Evolutionary conservation across 2,329 filamentous ascomycete genomes (phyloP).

Genomic region (Trichophyton schoenleinii): DNA sequence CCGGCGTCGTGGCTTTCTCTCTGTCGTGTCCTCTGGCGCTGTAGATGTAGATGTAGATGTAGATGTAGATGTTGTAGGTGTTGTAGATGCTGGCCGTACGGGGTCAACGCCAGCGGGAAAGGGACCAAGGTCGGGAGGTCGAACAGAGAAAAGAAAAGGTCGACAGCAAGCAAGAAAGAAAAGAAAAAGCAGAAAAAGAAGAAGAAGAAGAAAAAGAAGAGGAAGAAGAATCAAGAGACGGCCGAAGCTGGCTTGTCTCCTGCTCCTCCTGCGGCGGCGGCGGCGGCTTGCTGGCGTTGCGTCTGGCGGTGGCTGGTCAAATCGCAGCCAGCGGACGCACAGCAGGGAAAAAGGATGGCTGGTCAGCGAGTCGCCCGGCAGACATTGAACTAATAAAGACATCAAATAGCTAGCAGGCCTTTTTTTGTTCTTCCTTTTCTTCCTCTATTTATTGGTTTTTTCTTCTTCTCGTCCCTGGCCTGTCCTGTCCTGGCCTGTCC

Average conservation of each 20-base stretch:
- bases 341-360: conserved; percentile 8
- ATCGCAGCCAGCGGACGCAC: conserved; percentile 1
- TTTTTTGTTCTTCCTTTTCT: too few species aligned
- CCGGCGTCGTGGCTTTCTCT: background rate
- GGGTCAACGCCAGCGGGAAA: background rate
- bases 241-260: background rate
- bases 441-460: too few species aligned
- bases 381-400: background rate
- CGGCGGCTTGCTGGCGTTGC: background rate
- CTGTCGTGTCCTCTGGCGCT: background rate
- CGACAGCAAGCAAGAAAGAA: background rate
- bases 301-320: conserved; percentile 11
- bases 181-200: background rate
- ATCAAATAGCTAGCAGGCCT: too few species aligned
- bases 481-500: too few species aligned
- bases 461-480: too few species aligned
- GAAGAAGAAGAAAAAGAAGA: background rate
- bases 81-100: background rate
- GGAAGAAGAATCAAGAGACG: background rate
- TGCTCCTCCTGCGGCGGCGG: background rate
- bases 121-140: background rate
- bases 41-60: background rate
- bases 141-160: too few species aligned
- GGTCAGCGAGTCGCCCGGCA: background rate
- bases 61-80: background rate